Evolutionary conservation across 1,284 basidiomycete genomes (phyloP).

Genomic region (Cerrena zonata): DNA sequence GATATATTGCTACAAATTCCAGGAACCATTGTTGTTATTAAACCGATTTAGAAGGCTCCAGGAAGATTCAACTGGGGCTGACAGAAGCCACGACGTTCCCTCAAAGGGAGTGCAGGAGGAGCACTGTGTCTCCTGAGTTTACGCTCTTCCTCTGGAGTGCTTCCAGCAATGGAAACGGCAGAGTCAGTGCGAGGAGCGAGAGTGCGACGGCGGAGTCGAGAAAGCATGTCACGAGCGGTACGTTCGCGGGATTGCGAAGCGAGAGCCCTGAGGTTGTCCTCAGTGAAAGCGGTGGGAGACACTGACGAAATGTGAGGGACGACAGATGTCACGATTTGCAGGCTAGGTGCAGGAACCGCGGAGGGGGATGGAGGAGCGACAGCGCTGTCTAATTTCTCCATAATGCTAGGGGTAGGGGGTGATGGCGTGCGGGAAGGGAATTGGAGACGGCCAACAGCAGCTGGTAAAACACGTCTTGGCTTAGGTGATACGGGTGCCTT

Average conservation of each 20-base stretch:
- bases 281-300: conserved; percentile 45
- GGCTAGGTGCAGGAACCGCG: conserved; percentile 34
- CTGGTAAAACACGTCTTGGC: conserved; percentile 32
- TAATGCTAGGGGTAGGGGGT: conserved; percentile 11
- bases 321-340: conserved; percentile 46
- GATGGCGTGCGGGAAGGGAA: conserved; percentile 23
- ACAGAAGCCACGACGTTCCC: conserved; percentile 30
- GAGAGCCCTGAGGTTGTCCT: conserved; percentile 46
- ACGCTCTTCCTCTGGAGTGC: conserved; percentile 27
- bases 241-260: conserved; percentile 41
- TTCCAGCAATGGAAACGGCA: conserved; percentile 18
- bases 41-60: conserved; percentile 32
- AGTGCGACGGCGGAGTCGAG: conserved; percentile 52
- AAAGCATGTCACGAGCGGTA: conserved; percentile 58
- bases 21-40: not conserved
- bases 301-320: conserved; percentile 40
- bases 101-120: conserved; percentile 33
- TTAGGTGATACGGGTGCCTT: conserved; percentile 2
- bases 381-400: conserved; percentile 21
- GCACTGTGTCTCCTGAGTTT: conserved; percentile 33
- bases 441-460: conserved; percentile 46
- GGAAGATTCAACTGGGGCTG: conserved; percentile 33
- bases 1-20: no score
- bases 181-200: conserved; percentile 23
- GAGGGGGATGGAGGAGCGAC: conserved; percentile 28